These are phyloP conservation scores for Tuctoria greenei DNA, from an alignment of 176 grass and related monocot species.

Conservation along the genomic window DNA sequence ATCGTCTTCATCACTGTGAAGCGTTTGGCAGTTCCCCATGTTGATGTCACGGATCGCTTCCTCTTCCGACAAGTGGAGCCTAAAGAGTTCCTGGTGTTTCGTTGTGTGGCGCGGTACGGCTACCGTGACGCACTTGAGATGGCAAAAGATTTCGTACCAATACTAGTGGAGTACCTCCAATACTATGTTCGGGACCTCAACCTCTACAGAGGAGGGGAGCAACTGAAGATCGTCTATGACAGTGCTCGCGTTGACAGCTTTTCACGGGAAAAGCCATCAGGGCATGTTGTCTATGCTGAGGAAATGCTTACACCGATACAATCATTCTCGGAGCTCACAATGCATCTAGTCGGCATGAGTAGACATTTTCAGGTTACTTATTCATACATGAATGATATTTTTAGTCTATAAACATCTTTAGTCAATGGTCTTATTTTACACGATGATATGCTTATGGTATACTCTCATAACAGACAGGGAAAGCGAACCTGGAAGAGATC, in stretches of 20 bases:
- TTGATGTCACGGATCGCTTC: slow-evolving; percentile 33
- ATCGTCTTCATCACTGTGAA: slow-evolving; percentile 55
- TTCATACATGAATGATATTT: not conserved
- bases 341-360: slow-evolving; percentile 43
- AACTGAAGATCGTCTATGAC: not conserved
- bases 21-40: slow-evolving; percentile 29
- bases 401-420: not conserved
- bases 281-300: slow-evolving; percentile 27
- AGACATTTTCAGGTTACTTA: slow-evolving; percentile 40
- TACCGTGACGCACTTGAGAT: slow-evolving; percentile 47
- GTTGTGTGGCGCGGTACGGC: slow-evolving; percentile 50
- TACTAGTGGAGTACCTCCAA: slow-evolving; percentile 9
- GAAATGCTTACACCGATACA: slow-evolving; percentile 33
- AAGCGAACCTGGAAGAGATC: slow-evolving; percentile 48
- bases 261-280: slow-evolving; percentile 26
- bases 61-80: slow-evolving; percentile 35
- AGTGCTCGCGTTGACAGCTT: not conserved
- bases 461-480: slow-evolving; percentile 13
- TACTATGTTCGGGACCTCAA: slow-evolving; percentile 24
- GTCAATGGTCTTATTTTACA: not conserved
- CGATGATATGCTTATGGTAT: not conserved
- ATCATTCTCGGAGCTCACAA: slow-evolving; percentile 34
- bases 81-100: slow-evolving; percentile 14
- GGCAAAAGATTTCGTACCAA: not conserved
- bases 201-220: not conserved